Evolutionary conservation across 768 basidiomycete genomes (phyloP).

Genomic region (Mycena belliarum): DNA sequence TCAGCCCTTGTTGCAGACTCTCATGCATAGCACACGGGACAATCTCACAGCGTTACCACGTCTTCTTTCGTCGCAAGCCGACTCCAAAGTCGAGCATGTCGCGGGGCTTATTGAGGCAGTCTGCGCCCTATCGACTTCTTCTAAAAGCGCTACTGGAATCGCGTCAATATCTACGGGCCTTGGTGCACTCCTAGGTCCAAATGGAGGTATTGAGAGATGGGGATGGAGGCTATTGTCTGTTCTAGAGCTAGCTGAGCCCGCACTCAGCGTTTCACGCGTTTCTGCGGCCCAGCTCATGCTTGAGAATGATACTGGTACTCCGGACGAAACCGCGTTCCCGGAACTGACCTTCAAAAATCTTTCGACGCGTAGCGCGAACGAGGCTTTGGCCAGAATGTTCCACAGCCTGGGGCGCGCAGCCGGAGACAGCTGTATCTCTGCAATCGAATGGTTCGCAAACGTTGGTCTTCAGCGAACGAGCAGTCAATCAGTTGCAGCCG

Average conservation of each 20-base stretch:
- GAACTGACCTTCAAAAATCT: constrained; percentile 58
- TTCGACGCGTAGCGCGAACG: constrained; percentile 48
- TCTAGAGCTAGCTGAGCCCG: constrained; percentile 70
- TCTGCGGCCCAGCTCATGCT: constrained; percentile 58
- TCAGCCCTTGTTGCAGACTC: constrained; percentile 50
- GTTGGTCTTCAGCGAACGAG: constrained; percentile 48
- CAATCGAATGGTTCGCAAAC: constrained; percentile 82
- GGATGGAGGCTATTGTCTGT: constrained; percentile 83
- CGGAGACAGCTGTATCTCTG: constrained; percentile 67
- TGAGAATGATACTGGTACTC: constrained; percentile 45
- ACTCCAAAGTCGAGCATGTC: constrained; percentile 70
- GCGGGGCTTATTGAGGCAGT: constrained; percentile 71
- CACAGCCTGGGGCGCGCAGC: constrained; percentile 67
- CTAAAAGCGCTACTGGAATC: constrained; percentile 28
- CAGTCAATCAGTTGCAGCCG: constrained; percentile 59
- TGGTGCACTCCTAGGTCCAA: constrained; percentile 72
- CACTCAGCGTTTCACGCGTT: constrained; percentile 45
- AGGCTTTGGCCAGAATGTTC: constrained; percentile 71
- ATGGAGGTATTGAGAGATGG: constrained; percentile 89
- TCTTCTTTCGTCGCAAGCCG: constrained; percentile 67
- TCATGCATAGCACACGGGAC: constrained; percentile 64
- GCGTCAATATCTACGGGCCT: constrained; percentile 53
- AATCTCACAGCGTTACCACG: constrained; percentile 72
- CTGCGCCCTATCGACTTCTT: constrained; percentile 48
- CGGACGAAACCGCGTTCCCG: constrained; percentile 53